Base-by-base conservation (phyloP, 306 rosid genomes). In the Begonia loranthoides region DNA sequence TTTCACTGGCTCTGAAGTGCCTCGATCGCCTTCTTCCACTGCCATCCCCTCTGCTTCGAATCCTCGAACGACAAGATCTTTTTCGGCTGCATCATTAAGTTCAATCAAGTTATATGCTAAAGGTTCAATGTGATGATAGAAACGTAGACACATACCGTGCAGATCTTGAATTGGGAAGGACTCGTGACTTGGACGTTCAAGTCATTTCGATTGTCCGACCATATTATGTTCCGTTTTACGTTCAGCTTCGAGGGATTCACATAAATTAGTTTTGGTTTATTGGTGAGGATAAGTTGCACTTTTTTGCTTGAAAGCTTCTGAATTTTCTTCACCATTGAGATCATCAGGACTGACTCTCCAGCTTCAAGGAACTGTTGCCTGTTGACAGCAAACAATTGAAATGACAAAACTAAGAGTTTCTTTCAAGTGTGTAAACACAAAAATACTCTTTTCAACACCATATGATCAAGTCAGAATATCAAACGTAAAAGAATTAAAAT, bases 331-430 rank as follows among this genome's bases (percentile, higher is more conserved):
- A 92, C 99, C 88, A 80, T 83, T 55, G 99, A 80, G 63, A 92
- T 92, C 96, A 87, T 87, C 49, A 87, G 77, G 52, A 92, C 89
- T 15, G 99, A 86, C 69, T 92, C 99, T 33, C 93, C 96, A 21
- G 94, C 96, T 16, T 87, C 99, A 58, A 92, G 80, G 64, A 92
- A 92, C 49, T 92, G 93, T 53, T 92, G 96, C 99, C 96, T 92
- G 55, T 65, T 52, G 41, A 12, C 47, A 43, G 22, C 22, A 19
- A n/a, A n/a, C n/a, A n/a, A n/a, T n/a, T n/a, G n/a, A n/a, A n/a
- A n/a, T n/a, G n/a, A n/a, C n/a, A n/a, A n/a, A n/a, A n/a, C n/a
- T n/a, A n/a, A n/a, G n/a, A n/a, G n/a, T n/a, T n/a, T n/a, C n/a
- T n/a, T n/a, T n/a, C n/a, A n/a, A n/a, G n/a, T n/a, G n/a, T n/a